Evolutionary conservation across 106 monocot genomes (phyloP).

Genomic region (Dioscorea dumetorum): DNA sequence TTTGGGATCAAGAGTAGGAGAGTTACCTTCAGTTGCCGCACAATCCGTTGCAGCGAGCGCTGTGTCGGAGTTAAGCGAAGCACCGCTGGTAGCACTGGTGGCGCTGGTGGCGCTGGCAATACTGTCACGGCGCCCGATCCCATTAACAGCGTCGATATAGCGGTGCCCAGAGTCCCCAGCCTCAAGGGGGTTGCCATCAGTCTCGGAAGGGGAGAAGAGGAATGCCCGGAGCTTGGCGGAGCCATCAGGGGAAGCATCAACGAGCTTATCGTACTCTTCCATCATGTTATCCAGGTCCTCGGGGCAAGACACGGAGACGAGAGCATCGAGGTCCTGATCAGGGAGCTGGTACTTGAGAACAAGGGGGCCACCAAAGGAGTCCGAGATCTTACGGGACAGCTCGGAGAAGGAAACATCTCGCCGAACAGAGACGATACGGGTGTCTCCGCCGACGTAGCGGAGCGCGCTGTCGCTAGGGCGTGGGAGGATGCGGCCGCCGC

Average conservation of each 20-base stretch:
- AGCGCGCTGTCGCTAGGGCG: constrained; percentile 71
- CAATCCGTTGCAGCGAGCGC: background rate
- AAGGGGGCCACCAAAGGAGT: constrained; percentile 30
- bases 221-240: constrained; percentile 34
- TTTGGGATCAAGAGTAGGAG: background rate
- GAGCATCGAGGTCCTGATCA: constrained; percentile 79
- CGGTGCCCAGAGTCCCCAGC: constrained; percentile 8
- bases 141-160: constrained; percentile 18
- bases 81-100: background rate
- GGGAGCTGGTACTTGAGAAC: constrained; percentile 81
- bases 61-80: background rate
- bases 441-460: constrained; percentile 77
- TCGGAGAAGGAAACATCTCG: constrained; percentile 43
- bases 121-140: background rate
- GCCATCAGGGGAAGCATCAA: constrained; percentile 7
- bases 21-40: background rate
- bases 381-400: constrained; percentile 42
- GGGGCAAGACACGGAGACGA: constrained; percentile 62
- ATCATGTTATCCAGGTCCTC: constrained; percentile 97
- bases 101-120: background rate
- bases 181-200: constrained; percentile 2
- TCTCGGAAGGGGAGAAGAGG: constrained; percentile 16
- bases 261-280: constrained; percentile 81
- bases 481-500: constrained; percentile 68
- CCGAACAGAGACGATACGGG: constrained; percentile 58